These are phyloP conservation scores for Penicillium parvum DNA, from an alignment of 495 filamentous ascomycete genomes.

Conservation along the genomic window DNA sequence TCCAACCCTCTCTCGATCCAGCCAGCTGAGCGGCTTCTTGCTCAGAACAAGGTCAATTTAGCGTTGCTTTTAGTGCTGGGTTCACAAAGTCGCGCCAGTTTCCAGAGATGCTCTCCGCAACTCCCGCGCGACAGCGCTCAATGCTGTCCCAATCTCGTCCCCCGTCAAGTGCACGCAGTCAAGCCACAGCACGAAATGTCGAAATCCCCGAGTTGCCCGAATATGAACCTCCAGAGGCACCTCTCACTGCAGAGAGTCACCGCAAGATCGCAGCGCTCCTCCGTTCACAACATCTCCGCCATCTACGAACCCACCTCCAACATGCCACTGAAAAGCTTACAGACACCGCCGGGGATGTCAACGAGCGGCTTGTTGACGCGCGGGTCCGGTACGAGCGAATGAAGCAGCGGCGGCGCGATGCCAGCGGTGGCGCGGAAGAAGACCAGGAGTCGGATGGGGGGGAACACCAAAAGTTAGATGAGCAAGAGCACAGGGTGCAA, in stretches of 20 bases:
- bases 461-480: conserved; percentile 24
- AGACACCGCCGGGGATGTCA: conserved; percentile 43
- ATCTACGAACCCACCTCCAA: conserved; percentile 33
- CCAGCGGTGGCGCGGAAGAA: conserved; percentile 5
- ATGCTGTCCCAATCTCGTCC: conserved; percentile 14
- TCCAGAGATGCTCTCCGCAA: conserved; percentile 15
- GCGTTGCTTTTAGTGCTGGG: no score
- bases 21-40: no score
- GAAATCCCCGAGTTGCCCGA: conserved; percentile 43
- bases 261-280: conserved; percentile 31
- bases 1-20: neutral
- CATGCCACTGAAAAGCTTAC: conserved; percentile 36
- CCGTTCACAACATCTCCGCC: conserved; percentile 24
- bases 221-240: conserved; percentile 54
- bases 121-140: conserved; percentile 16
- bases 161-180: conserved; percentile 10
- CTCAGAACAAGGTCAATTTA: no score
- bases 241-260: conserved; percentile 38
- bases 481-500: conserved; percentile 26
- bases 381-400: conserved; percentile 25
- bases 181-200: neutral
- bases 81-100: no score
- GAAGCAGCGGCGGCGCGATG: conserved; percentile 17
- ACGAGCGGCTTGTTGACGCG: conserved; percentile 40
- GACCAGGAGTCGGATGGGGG: conserved; percentile 11